Evolutionary conservation across 164 flowering plant genomes (phyloP), one percentile per base, ranked within the genome.

Genomic region (Vitis rupestris): DNA sequence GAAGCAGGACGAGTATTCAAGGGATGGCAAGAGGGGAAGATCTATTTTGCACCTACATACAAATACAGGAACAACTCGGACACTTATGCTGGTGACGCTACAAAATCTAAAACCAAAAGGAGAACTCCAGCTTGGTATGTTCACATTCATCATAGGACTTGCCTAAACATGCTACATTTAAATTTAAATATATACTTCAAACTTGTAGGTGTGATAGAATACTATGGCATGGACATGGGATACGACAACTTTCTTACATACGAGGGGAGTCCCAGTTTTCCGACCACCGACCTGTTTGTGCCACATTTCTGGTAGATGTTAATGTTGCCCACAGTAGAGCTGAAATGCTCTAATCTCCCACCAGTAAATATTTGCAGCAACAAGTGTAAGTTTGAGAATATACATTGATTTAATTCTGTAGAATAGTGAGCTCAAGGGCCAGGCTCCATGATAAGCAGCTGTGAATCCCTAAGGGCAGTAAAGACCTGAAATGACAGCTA

Each of bases 61-160:
- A 92, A 92, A 54, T 92, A 89, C 78, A 84, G 86, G 2, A 73
- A 73, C 76, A 85, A 90, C 61, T 90, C 96, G 4, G 94, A 92
- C 67, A 69, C 73, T 50, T 92, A 89, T 66, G 82, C 89, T n/a
- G 97, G 89, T 8, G 96, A 89, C 69, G 73, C 80, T 10, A 74
- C 74, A 54, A 82, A 70, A 54, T 81, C 94, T 1, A 86, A 85
- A 72, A 81, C 75, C 72, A 87, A 90, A 67, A 76, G 94, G 64
- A 78, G 98, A 82, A 90, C 96, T 27, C 98, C 98, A 16, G 98
- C 96, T 52, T 92, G 98, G 98, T 92, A 86, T 3, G 4, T n/a
- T 4, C 11, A 29, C 17, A 15, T 15, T 60, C 4, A 12, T 50
- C 27, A 30, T 37, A 16, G 44, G 49, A 14, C 14, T 37, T 6